Evolutionary conservation across 2,329 filamentous ascomycete species (phyloP).

Genomic region (Colletotrichum phormii): DNA sequence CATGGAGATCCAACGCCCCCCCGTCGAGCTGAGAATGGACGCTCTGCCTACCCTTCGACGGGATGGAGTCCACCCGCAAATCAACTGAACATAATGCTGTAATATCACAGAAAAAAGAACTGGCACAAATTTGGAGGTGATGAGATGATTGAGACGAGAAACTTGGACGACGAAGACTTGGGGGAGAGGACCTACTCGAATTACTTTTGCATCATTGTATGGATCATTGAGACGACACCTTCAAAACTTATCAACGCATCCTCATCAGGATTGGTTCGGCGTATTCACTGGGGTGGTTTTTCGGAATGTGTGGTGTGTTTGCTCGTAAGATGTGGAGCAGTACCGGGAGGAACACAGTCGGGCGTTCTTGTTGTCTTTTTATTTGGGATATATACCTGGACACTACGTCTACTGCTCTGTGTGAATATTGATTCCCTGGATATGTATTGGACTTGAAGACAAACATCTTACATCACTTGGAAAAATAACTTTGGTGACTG

Average conservation of each 20-base stretch:
- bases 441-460: background rate
- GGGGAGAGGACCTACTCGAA: background rate
- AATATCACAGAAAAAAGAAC: conserved; percentile 7
- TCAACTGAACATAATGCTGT: conserved; percentile 13
- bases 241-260: background rate
- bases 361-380: conserved; percentile 6
- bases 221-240: background rate
- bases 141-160: background rate
- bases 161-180: background rate
- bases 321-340: conserved; percentile 16
- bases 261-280: conserved; percentile 10
- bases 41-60: conserved; percentile 5
- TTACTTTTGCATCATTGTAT: conserved; percentile 15
- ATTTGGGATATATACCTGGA: conserved; percentile 31
- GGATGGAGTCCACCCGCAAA: conserved; percentile 1
- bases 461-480: background rate
- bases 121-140: background rate
- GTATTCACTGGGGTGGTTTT: background rate
- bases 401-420: conserved; percentile 22
- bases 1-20: conserved; percentile 63
- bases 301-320: background rate
- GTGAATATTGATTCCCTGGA: conserved; percentile 22
- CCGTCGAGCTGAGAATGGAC: conserved; percentile 48
- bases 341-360: background rate
- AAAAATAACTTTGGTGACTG: background rate